These are phyloP conservation scores for Citrullus mucosospermus DNA, from an alignment of 306 rosid species.

Conservation along the genomic window DNA sequence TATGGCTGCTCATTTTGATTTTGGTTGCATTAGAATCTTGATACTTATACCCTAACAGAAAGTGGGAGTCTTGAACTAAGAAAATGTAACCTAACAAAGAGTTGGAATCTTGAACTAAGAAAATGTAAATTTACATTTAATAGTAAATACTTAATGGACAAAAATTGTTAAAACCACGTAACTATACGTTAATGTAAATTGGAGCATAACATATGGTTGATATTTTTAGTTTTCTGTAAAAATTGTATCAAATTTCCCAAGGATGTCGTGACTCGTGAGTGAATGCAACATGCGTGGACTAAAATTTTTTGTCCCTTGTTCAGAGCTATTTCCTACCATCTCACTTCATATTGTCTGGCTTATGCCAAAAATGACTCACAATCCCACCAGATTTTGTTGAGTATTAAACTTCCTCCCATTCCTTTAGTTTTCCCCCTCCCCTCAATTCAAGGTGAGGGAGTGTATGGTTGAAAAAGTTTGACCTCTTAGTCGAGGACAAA, in stretches of 20 bases:
- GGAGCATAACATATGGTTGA: not conserved
- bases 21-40: not conserved
- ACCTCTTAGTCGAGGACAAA: not conserved
- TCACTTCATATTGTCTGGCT: not conserved
- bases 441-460: no score
- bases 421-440: not conserved
- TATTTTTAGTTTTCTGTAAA: not conserved
- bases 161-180: not conserved
- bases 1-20: not conserved
- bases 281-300: not conserved
- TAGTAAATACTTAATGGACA: not conserved
- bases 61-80: not conserved
- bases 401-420: not conserved
- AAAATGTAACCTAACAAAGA: not conserved
- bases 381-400: not conserved
- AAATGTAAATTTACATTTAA: not conserved
- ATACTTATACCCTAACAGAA: not conserved
- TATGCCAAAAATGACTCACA: not conserved
- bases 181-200: not conserved
- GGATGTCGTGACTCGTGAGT: not conserved
- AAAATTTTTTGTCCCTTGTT: not conserved
- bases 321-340: not conserved
- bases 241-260: not conserved
- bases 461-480: no score
- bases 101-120: not conserved